Evolutionary conservation across 176 grass and related monocot genomes (phyloP), one percentile per base, ranked within the genome.

Genomic region (Avena eriantha): DNA sequence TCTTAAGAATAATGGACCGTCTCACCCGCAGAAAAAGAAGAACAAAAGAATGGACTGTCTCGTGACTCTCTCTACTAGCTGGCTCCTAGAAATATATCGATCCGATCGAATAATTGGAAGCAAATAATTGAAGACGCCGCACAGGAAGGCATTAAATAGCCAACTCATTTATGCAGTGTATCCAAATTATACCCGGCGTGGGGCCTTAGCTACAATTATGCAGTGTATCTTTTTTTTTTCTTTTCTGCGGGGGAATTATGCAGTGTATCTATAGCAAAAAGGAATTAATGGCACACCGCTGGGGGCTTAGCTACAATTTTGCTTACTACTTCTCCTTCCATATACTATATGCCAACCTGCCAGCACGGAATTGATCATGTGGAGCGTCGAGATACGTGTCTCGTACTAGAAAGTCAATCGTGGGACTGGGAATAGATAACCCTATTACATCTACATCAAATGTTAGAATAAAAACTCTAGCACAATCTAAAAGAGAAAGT

Each of bases 251-350:
- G 29, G 29, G 29, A 29, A 29, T 41, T 41, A 41, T 41, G 4
- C 39, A 41, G 39, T 41, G 39, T 41, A 41, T 23, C 69, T 24
- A 26, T 1, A 41, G 45, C 22, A 26, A 29, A 73, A 74, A 11
- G 6, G 39, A 41, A 41, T 41, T 41, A 74, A 53, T 76, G 73
- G 16, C 48, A 53, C 73, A 33, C 73, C 48, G 48, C 47, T 31
- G 3, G 43, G 64, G 48, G 24, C 8, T 15, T 10, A 78, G 75
- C 75, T 58, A 58, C 53, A 39, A 58, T 4, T 41, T 39, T 78
- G 76, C 31, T 78, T 58, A 21, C 76, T 58, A 21, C 76, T 57
- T 58, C 3, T 31, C 47, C 73, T 75, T 76, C 53, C 74, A n/a
- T 78, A 78, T 57, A 57, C 39, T 41, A 7, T 56, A 24, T 7